Conservation (phyloP, 441 rosid species). For the Adansonia grandidieri region DNA sequence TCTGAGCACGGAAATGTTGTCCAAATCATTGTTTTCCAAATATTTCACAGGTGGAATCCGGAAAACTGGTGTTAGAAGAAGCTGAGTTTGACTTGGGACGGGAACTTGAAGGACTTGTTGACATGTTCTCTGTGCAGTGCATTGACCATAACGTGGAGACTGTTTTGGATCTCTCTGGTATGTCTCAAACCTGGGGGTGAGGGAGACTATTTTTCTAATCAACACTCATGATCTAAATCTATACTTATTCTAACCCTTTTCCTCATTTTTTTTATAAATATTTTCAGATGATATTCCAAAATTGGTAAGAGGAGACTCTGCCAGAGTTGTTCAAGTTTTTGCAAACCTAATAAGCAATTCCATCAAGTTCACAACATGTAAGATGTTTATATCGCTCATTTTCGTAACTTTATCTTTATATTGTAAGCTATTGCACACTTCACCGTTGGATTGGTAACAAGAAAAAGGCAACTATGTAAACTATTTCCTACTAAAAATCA, state of each 20-base stretch:
- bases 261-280: neutral
- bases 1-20: neutral
- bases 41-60: slow-evolving; percentile 81
- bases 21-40: neutral
- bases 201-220: neutral
- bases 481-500: neutral
- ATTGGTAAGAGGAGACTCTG: slow-evolving; percentile 86
- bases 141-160: slow-evolving; percentile 93
- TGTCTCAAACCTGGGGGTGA: slow-evolving; percentile 1
- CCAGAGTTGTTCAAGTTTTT: slow-evolving; percentile 92
- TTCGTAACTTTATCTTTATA: neutral
- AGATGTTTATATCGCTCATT: slow-evolving; percentile 34
- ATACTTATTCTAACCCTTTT: slow-evolving; percentile 11
- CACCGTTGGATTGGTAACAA: neutral
- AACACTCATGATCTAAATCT: slow-evolving; percentile 10
- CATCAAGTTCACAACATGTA: slow-evolving; percentile 90
- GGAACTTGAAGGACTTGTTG: slow-evolving; percentile 96
- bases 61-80: slow-evolving; percentile 93
- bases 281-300: slow-evolving; percentile 84
- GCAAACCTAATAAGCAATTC: slow-evolving; percentile 97
- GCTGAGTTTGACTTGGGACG: slow-evolving; percentile 88
- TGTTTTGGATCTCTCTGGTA: slow-evolving; percentile 92
- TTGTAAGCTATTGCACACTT: neutral
- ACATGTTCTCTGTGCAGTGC: slow-evolving; percentile 97
- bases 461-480: neutral